Evolutionary conservation across 306 rosid species (phyloP).

Genomic region (Prunus armeniaca): DNA sequence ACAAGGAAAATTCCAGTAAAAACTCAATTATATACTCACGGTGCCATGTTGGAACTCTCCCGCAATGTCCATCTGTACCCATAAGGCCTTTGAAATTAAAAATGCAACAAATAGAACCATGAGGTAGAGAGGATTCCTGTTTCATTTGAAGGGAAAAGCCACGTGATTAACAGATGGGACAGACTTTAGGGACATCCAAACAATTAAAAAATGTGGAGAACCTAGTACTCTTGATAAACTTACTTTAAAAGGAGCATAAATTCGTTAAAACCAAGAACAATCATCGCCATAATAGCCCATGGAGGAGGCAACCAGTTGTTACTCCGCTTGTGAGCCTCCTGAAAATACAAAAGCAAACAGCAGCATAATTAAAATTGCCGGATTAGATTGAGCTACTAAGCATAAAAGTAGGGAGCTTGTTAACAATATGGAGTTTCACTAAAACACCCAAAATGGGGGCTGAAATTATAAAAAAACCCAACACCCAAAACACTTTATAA

Average conservation of each 20-base stretch:
- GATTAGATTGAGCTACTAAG: background rate
- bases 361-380: background rate
- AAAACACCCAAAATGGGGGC: no score
- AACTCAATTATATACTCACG: constrained; percentile 43
- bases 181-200: constrained; percentile 1
- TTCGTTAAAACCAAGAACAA: constrained; percentile 83
- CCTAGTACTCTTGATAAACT: constrained; percentile 14
- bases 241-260: constrained; percentile 84
- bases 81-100: constrained; percentile 67
- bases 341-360: constrained; percentile 20
- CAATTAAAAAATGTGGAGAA: background rate
- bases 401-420: background rate
- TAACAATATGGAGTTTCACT: no score
- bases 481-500: no score
- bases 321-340: constrained; percentile 82
- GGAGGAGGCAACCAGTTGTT: constrained; percentile 94
- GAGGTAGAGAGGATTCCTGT: constrained; percentile 85
- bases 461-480: no score
- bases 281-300: constrained; percentile 78
- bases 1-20: background rate
- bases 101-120: constrained; percentile 56
- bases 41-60: constrained; percentile 64
- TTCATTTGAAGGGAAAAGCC: constrained; percentile 24
- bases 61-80: constrained; percentile 77
- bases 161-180: constrained; percentile 1